Conservation (phyloP, 2,329 filamentous ascomycete species). For the Madurella mycetomatis region DNA sequence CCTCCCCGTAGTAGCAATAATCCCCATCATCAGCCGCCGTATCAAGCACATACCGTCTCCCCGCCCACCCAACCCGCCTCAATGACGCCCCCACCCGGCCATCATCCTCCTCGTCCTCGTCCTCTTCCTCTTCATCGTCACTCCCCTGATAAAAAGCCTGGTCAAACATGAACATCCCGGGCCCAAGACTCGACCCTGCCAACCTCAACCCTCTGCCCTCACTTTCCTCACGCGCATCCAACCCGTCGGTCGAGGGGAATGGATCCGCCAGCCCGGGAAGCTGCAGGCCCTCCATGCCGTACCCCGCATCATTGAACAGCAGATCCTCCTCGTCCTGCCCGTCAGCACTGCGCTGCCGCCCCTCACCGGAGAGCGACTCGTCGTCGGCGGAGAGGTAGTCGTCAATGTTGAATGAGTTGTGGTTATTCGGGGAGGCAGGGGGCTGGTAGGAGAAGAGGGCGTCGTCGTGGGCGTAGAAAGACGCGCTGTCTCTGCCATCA, state of each 20-base stretch:
- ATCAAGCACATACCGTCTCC: slow-evolving; percentile 4
- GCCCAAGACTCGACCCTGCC: not conserved
- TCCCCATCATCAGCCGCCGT: slow-evolving; percentile 2
- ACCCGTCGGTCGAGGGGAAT: not conserved
- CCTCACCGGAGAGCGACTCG: slow-evolving; percentile 29
- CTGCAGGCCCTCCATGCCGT: slow-evolving; percentile 31
- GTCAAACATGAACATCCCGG: not conserved
- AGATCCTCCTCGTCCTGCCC: slow-evolving; percentile 35
- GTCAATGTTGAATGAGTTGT: slow-evolving; percentile 34
- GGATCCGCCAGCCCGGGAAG: slow-evolving; percentile 34
- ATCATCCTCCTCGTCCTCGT: not conserved
- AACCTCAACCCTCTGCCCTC: not conserved
- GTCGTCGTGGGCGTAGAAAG: slow-evolving; percentile 10
- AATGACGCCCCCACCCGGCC: not conserved
- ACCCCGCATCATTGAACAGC: slow-evolving; percentile 35
- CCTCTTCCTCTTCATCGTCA: not conserved
- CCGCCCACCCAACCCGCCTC: too few relatives aligned
- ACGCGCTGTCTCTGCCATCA: not conserved
- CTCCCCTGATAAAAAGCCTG: not conserved
- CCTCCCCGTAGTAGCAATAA: not conserved
- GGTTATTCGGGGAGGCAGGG: not conserved
- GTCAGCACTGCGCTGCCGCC: slow-evolving; percentile 17
- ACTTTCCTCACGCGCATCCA: not conserved
- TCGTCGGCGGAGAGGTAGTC: slow-evolving; percentile 38
- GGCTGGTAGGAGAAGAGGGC: not conserved